Conservation (phyloP, 345 rosid species). For the Populus pruinosa region DNA sequence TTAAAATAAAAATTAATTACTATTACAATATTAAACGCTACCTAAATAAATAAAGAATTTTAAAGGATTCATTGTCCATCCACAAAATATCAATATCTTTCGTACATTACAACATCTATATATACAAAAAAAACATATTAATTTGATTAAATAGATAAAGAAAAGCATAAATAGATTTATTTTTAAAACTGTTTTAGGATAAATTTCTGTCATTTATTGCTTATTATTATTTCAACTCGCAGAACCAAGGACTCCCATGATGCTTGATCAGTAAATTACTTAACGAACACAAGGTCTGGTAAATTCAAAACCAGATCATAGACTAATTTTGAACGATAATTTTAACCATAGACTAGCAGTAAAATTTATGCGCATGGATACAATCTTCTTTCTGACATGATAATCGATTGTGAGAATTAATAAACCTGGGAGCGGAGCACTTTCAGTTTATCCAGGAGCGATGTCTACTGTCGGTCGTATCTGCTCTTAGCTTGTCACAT, state of each 20-base stretch:
- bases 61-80: too few relatives aligned
- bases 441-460: neutral
- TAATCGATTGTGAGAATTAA: neutral
- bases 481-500: neutral
- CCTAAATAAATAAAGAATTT: too few relatives aligned
- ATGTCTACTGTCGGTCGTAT: neutral
- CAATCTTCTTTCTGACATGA: neutral
- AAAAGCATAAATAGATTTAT: too few relatives aligned
- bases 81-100: too few relatives aligned
- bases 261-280: too few relatives aligned
- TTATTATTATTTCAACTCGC: too few relatives aligned
- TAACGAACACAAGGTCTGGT: neutral
- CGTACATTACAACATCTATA: too few relatives aligned
- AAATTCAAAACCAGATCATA: neutral
- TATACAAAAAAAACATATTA: too few relatives aligned
- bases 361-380: neutral
- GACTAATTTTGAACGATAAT: neutral
- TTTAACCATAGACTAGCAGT: neutral
- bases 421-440: neutral
- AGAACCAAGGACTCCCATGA: neutral
- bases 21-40: accelerated
- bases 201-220: too few relatives aligned
- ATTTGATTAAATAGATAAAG: too few relatives aligned
- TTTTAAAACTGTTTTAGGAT: too few relatives aligned
- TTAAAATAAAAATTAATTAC: too few relatives aligned